phyloP scores from a whole-genome alignment of 768 basidiomycete species.

The Lactarius evosmus region DNA sequence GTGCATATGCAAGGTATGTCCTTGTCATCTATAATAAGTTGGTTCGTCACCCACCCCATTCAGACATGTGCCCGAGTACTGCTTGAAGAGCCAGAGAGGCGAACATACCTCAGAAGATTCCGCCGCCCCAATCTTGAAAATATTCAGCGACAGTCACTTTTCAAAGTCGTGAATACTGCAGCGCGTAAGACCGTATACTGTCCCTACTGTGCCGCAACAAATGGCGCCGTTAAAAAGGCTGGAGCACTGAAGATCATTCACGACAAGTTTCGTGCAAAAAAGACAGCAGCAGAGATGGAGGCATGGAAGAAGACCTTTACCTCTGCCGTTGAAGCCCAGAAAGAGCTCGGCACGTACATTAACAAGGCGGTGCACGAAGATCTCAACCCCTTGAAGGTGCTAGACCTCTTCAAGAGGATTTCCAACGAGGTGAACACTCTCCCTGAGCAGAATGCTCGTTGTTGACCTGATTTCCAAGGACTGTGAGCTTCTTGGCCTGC shows the following conservation, averaged over 20 bases:
- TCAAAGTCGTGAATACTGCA: slow-evolving; percentile 79
- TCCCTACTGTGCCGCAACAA: slow-evolving; percentile 88
- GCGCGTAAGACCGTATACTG: slow-evolving; percentile 92
- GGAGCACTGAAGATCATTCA: slow-evolving; percentile 95
- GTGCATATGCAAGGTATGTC: slow-evolving; percentile 89
- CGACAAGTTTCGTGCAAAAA: slow-evolving; percentile 95
- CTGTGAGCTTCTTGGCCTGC: slow-evolving; percentile 89
- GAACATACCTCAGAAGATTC: slow-evolving; percentile 83
- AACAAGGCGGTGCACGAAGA: slow-evolving; percentile 90
- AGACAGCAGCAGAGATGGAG: slow-evolving; percentile 84
- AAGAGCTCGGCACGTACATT: slow-evolving; percentile 79
- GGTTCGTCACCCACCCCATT: slow-evolving; percentile 9
- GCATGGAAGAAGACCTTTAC: slow-evolving; percentile 81
- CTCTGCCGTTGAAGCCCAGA: slow-evolving; percentile 79
- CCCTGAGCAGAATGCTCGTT: neutral
- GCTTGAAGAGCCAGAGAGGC: slow-evolving; percentile 82
- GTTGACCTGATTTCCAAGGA: slow-evolving; percentile 56
- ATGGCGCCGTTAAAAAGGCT: slow-evolving; percentile 95
- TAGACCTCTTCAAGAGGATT: slow-evolving; percentile 89
- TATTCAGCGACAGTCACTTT: slow-evolving; percentile 76
- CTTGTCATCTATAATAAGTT: neutral
- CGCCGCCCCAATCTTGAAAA: slow-evolving; percentile 89
- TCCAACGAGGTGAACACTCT: slow-evolving; percentile 73
- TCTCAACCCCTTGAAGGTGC: slow-evolving; percentile 88
- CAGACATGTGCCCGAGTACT: slow-evolving; percentile 91